These are phyloP conservation scores for Pseudocercospora musae DNA, from an alignment of 2,329 filamentous ascomycete species.

Conservation along the genomic window DNA sequence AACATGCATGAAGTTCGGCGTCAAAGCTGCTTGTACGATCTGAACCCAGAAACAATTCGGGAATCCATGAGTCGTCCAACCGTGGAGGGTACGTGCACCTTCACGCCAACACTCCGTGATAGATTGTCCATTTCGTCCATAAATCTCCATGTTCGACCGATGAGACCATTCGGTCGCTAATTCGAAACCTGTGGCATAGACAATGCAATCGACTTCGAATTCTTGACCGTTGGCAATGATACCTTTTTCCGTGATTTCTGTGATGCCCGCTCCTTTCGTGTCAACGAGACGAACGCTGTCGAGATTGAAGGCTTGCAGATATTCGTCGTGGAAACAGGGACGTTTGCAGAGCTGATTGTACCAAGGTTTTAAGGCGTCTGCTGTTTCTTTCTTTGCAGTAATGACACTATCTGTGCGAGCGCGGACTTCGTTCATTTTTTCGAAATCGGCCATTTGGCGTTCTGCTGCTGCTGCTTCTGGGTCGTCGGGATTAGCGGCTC, in stretches of 20 bases:
- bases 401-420: conserved; percentile 50
- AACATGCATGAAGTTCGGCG: conserved; percentile 40
- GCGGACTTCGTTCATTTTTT: conserved; percentile 42
- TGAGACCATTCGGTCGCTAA: conserved; percentile 32
- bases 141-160: conserved; percentile 25
- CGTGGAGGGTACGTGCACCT: conserved; percentile 53
- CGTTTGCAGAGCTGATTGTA: conserved; percentile 63
- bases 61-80: conserved; percentile 48
- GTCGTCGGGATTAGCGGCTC: conserved; percentile 6
- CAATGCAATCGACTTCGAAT: conserved; percentile 48
- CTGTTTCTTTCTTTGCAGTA: conserved; percentile 46
- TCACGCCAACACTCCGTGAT: conserved; percentile 45
- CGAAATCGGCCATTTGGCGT: conserved; percentile 23
- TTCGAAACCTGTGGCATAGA: conserved; percentile 48
- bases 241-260: conserved; percentile 45
- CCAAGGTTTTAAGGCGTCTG: conserved; percentile 55
- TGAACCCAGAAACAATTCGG: conserved; percentile 54
- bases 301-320: conserved; percentile 55
- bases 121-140: conserved; percentile 45
- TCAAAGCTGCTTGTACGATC: conserved; percentile 41
- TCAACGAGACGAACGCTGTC: conserved; percentile 58
- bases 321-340: conserved; percentile 60
- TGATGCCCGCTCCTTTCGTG: conserved; percentile 53
- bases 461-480: conserved; percentile 19
- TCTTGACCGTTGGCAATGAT: conserved; percentile 49